Percentiles rank a stretch among this genome's conserved stretches.
phyloP scores from a whole-genome alignment of 2,329 filamentous ascomycete genomes.

The Colletotrichum nymphaeae region DNA sequence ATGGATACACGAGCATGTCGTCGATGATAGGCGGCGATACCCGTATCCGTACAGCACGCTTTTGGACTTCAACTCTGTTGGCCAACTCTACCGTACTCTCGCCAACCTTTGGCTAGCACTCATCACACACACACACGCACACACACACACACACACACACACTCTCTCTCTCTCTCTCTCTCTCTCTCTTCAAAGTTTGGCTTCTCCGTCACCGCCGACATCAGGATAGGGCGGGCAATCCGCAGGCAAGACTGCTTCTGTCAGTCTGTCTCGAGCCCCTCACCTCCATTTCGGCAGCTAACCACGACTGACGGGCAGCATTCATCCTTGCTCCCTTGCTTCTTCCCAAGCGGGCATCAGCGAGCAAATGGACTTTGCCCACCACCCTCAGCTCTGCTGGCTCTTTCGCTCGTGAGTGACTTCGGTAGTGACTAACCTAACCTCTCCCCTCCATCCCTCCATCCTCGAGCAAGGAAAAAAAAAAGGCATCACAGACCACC shows the following conservation, averaged over 20 bases:
- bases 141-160: too few species aligned
- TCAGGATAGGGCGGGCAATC: background rate
- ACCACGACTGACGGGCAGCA: slow-evolving; percentile 18
- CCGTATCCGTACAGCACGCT: background rate
- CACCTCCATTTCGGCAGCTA: slow-evolving; percentile 30
- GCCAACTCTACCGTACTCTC: background rate
- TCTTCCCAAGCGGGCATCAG: slow-evolving; percentile 6
- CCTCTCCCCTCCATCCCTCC: too few species aligned
- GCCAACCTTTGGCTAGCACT: background rate
- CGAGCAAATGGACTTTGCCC: slow-evolving; percentile 16
- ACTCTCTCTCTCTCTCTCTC: too few species aligned
- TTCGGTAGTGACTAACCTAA: background rate
- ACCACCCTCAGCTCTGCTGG: background rate
- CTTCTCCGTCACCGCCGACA: background rate
- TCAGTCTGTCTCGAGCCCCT: slow-evolving; percentile 10
- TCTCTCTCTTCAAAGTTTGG: background rate
- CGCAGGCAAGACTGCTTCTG: background rate
- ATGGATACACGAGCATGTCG: background rate
- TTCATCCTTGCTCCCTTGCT: slow-evolving; percentile 32
- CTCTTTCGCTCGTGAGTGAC: background rate
- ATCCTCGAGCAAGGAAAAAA: too few species aligned
- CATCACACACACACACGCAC: background rate
- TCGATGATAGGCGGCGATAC: background rate
- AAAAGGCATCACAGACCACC: background rate
- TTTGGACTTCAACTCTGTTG: slow-evolving; percentile 9